Percentiles rank a stretch among this genome's conserved stretches.
Evolutionary conservation across 2,329 filamentous ascomycete species (phyloP).

Genomic region (Colletotrichum plurivorum): DNA sequence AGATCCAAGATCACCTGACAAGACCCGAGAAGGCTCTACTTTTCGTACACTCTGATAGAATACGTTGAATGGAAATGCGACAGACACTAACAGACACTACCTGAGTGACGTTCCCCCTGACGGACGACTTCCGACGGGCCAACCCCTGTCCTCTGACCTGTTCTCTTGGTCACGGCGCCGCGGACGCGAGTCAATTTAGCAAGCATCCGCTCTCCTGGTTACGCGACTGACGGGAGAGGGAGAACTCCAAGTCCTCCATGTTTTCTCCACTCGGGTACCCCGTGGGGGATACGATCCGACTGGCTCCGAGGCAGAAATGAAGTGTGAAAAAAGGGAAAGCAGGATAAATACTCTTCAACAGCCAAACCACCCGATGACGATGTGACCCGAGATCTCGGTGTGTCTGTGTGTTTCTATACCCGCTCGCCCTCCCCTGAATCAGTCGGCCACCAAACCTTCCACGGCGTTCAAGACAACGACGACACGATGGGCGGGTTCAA

Average conservation of each 20-base stretch:
- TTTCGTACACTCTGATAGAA: background rate
- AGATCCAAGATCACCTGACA: conserved; percentile 11
- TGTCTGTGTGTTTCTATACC: background rate
- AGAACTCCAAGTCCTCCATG: conserved; percentile 33
- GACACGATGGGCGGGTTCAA: conserved; percentile 55
- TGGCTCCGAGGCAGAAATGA: background rate
- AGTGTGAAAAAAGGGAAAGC: background rate
- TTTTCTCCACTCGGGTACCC: conserved; percentile 33
- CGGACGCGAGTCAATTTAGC: conserved; percentile 33
- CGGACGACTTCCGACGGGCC: conserved; percentile 38
- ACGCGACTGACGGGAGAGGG: conserved; percentile 7
- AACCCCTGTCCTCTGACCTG: background rate
- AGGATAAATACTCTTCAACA: conserved; percentile 38
- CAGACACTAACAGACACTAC: background rate
- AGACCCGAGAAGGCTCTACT: background rate
- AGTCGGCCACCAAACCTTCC: too few relatives aligned
- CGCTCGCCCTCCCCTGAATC: too few relatives aligned
- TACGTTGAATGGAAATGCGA: too few relatives aligned
- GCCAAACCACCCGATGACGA: conserved; percentile 8
- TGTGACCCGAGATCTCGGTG: background rate
- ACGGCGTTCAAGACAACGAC: background rate
- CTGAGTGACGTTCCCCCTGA: conserved; percentile 11
- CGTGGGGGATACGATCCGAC: conserved; percentile 37
- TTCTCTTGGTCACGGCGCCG: conserved; percentile 17
- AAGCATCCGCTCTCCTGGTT: conserved; percentile 8